Evolutionary conservation across 768 basidiomycete species (phyloP).

Genomic region (Tulasnella calospora): DNA sequence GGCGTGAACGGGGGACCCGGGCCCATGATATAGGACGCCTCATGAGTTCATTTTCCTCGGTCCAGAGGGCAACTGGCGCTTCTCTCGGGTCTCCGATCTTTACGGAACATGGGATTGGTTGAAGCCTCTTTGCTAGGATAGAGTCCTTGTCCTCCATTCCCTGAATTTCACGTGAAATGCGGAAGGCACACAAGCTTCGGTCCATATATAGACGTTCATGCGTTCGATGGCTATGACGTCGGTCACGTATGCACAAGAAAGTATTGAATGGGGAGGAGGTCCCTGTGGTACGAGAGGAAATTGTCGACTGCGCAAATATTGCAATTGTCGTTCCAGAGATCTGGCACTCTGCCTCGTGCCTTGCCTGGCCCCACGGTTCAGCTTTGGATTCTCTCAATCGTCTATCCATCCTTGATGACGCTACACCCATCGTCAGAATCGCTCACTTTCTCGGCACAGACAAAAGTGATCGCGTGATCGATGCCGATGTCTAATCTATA

Average conservation of each 20-base stretch:
- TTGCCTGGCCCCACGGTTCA: no score
- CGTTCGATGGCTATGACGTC: slow-evolving; percentile 94
- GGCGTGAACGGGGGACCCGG: not conserved
- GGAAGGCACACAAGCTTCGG: slow-evolving; percentile 83
- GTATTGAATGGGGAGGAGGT: slow-evolving; percentile 78
- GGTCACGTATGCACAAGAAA: slow-evolving; percentile 94
- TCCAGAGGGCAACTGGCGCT: slow-evolving; percentile 56
- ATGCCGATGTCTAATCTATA: no score
- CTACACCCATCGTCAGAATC: no score
- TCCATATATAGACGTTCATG: slow-evolving; percentile 52
- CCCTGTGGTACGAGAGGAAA: slow-evolving; percentile 83
- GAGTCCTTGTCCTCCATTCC: slow-evolving; percentile 92
- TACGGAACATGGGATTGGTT: no score
- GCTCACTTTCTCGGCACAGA: no score
- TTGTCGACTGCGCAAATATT: no score
- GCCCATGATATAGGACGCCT: not conserved
- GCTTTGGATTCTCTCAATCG: no score
- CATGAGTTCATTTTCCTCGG: slow-evolving; percentile 78
- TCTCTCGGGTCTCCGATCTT: no score
- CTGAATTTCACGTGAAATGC: slow-evolving; percentile 97
- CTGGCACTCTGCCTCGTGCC: no score
- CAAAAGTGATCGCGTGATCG: no score
- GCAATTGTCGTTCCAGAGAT: no score
- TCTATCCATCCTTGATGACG: no score
- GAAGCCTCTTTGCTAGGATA: not conserved